phyloP scores from a whole-genome alignment of 2,329 filamentous ascomycete genomes.

The Aspergillus sp. region DNA sequence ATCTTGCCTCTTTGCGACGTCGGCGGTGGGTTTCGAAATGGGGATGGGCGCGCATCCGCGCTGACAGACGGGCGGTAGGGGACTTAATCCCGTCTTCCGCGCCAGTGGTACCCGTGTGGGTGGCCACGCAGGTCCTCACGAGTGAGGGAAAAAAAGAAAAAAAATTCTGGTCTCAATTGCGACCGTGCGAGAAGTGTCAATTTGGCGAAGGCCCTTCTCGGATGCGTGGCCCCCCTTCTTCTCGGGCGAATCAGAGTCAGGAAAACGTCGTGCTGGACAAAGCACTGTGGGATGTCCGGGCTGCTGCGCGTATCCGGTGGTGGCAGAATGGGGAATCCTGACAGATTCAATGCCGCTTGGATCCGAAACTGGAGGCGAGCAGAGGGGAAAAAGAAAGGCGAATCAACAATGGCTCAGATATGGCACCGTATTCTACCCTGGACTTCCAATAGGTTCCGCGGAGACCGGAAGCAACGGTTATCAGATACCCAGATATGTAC shows the following conservation, averaged over 20 bases:
- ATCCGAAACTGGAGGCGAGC: background rate
- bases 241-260: conserved; percentile 15
- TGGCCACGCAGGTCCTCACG: conserved; percentile 9
- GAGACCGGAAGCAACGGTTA: conserved; percentile 5
- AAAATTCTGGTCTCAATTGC: background rate
- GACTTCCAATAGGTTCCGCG: conserved; percentile 1
- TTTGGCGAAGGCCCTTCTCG: conserved; percentile 1
- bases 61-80: conserved; percentile 28
- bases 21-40: conserved; percentile 17
- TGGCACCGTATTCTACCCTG: background rate
- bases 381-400: background rate
- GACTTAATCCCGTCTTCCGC: conserved; percentile 17
- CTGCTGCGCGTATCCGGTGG: conserved; percentile 6
- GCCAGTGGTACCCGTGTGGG: conserved; percentile 5
- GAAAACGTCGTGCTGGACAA: conserved; percentile 9
- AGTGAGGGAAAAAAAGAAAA: background rate
- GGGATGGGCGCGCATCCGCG: conserved; percentile 28
- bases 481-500: background rate
- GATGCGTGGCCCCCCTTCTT: conserved; percentile 8
- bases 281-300: conserved; percentile 6
- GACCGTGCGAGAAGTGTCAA: conserved; percentile 12
- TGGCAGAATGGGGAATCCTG: background rate
- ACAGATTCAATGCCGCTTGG: background rate
- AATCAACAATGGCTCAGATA: background rate
- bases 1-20: conserved; percentile 8